These are phyloP conservation scores for Fusarium sp. DNA, from an alignment of 2,329 filamentous ascomycete species.

Conservation along the genomic window DNA sequence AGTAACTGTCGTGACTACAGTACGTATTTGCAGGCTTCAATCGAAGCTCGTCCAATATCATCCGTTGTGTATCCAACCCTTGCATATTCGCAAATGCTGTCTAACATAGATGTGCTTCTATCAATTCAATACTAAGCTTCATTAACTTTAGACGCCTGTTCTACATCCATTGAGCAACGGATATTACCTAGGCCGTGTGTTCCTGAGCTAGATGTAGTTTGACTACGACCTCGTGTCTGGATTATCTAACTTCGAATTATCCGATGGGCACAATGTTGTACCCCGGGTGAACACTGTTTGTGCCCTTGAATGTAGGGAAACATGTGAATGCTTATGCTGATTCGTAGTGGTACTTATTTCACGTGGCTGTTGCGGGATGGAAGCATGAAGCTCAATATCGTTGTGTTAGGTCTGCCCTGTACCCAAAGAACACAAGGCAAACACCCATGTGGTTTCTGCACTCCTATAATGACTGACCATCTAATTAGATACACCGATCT, in stretches of 20 bases:
- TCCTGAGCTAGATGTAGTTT: not conserved
- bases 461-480: not conserved
- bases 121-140: slow-evolving; percentile 3
- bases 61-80: slow-evolving; percentile 6
- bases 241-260: not conserved
- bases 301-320: not conserved
- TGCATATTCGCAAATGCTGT: slow-evolving; percentile 4
- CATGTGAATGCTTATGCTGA: not conserved
- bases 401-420: not conserved
- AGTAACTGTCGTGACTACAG: slow-evolving; percentile 21
- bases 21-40: not conserved
- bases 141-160: not conserved
- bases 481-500: not conserved
- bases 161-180: not conserved
- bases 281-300: not conserved
- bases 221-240: not conserved
- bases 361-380: not conserved
- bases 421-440: slow-evolving; percentile 10
- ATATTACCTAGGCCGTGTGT: not conserved
- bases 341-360: not conserved
- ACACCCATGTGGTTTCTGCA: not conserved
- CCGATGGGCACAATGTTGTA: not conserved
- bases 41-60: not conserved
- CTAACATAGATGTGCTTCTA: slow-evolving; percentile 10
- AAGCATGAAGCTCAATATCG: not conserved